Percentiles rank a stretch among this genome's conserved stretches.
phyloP scores from a whole-genome alignment of 129 eudicot genomes.

The sunflower (Helianthus annuus) region DNA sequence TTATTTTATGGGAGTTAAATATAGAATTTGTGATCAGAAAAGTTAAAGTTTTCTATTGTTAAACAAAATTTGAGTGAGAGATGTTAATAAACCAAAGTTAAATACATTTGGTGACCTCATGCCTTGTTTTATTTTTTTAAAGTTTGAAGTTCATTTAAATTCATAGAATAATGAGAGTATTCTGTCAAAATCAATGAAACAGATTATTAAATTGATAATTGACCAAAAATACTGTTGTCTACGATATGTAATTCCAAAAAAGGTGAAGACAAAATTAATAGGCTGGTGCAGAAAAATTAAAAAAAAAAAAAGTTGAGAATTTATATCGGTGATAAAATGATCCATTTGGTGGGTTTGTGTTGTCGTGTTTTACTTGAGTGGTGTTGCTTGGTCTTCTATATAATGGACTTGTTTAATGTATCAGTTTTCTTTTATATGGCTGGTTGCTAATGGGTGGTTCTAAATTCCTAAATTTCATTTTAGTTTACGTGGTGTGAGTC shows the following conservation, averaged over 20 bases:
- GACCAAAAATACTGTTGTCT: neutral
- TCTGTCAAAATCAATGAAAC: neutral
- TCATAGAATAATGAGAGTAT: neutral
- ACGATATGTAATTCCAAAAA: neutral
- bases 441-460: neutral
- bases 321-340: neutral
- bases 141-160: neutral
- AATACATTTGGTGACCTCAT: neutral
- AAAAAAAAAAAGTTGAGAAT: too few species aligned
- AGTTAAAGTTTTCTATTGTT: too few species aligned
- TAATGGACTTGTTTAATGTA: neutral
- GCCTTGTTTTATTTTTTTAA: too few species aligned
- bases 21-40: neutral
- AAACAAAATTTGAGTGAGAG: too few species aligned
- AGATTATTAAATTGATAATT: neutral
- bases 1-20: neutral
- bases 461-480: too few species aligned
- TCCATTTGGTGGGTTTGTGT: slow-evolving; percentile 11
- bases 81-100: neutral
- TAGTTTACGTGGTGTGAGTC: too few species aligned
- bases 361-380: neutral
- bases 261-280: neutral
- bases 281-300: too few species aligned
- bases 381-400: slow-evolving; percentile 3
- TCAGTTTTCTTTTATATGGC: neutral